These are phyloP conservation scores for Aspergillus haitiensis DNA, from an alignment of 495 filamentous ascomycete genomes.

Conservation along the genomic window DNA sequence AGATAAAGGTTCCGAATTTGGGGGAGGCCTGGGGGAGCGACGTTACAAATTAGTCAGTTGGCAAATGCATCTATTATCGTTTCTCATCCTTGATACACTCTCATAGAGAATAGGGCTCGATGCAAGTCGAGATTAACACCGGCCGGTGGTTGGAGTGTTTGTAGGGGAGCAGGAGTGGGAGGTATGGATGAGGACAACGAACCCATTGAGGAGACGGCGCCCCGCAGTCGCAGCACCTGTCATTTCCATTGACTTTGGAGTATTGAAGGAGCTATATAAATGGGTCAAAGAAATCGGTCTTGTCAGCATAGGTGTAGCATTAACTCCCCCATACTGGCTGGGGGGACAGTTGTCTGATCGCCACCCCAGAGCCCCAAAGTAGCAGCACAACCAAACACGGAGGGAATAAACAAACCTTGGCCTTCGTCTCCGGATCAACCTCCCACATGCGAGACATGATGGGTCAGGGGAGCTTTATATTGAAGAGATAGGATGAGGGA, in stretches of 20 bases:
- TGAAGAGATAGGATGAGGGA: not conserved
- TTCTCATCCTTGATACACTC: too few species aligned
- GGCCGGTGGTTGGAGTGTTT: not conserved
- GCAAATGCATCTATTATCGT: too few species aligned
- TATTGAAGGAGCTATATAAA: slow-evolving; percentile 71
- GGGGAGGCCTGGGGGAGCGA: slow-evolving; percentile 55
- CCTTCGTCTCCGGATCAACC: slow-evolving; percentile 92
- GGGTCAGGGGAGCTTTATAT: slow-evolving; percentile 16
- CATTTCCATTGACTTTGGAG: slow-evolving; percentile 84
- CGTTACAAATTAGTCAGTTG: not conserved
- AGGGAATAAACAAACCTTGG: slow-evolving; percentile 62
- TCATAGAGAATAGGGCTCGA: too few species aligned
- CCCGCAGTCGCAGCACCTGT: slow-evolving; percentile 86
- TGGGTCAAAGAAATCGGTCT: not conserved
- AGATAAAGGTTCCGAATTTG: slow-evolving; percentile 90
- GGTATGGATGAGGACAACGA: slow-evolving; percentile 16
- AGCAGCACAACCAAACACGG: not conserved
- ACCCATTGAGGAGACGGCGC: slow-evolving; percentile 96
- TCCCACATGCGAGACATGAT: slow-evolving; percentile 81
- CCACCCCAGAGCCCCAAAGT: not conserved
- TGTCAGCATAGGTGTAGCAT: not conserved
- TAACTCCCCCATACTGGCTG: not conserved
- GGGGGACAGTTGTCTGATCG: too few species aligned
- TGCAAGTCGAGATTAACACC: not conserved
- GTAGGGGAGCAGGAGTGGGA: slow-evolving; percentile 3